Conservation (phyloP, 1,284 basidiomycete species). For the Cryptococcus sp. region DNA sequence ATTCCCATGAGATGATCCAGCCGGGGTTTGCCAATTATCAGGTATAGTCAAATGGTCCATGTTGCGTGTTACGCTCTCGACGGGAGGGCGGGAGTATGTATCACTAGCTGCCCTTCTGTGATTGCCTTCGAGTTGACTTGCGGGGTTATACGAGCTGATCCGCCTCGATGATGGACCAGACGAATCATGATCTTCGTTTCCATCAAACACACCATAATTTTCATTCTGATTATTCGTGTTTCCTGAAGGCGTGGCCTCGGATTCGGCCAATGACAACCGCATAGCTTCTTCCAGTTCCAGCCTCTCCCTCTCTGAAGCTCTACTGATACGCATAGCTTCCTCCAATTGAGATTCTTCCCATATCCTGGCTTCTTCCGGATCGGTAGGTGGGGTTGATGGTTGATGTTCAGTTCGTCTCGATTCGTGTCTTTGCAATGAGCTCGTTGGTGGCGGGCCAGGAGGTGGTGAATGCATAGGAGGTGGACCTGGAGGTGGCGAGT, state of each 20-base stretch:
- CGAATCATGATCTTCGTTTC: neutral
- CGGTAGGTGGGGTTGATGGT: slow-evolving; percentile 17
- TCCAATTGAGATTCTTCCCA: slow-evolving; percentile 42
- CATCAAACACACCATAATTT: neutral
- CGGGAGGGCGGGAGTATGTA: neutral
- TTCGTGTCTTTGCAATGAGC: neutral
- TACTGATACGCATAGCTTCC: slow-evolving; percentile 36
- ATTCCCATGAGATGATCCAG: neutral
- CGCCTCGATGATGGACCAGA: neutral
- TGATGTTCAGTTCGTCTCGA: neutral
- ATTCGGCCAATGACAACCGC: slow-evolving; percentile 31
- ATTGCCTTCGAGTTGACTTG: neutral
- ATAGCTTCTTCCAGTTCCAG: slow-evolving; percentile 40
- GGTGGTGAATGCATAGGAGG: neutral
- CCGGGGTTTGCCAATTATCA: slow-evolving; percentile 3
- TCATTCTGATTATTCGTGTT: neutral
- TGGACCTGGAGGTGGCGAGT: too few relatives aligned
- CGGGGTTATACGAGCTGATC: slow-evolving; percentile 9
- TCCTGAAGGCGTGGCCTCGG: slow-evolving; percentile 9
- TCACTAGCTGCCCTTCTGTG: slow-evolving; percentile 10
- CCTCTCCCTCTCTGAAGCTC: slow-evolving; percentile 30
- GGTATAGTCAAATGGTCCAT: slow-evolving; percentile 12
- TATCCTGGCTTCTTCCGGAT: slow-evolving; percentile 26
- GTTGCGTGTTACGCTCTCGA: neutral
- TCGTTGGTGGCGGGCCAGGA: neutral